Percentiles rank a stretch among this genome's conserved stretches.
Evolutionary conservation across 306 rosid genomes (phyloP).

Genomic region (Cajanus cajan): DNA sequence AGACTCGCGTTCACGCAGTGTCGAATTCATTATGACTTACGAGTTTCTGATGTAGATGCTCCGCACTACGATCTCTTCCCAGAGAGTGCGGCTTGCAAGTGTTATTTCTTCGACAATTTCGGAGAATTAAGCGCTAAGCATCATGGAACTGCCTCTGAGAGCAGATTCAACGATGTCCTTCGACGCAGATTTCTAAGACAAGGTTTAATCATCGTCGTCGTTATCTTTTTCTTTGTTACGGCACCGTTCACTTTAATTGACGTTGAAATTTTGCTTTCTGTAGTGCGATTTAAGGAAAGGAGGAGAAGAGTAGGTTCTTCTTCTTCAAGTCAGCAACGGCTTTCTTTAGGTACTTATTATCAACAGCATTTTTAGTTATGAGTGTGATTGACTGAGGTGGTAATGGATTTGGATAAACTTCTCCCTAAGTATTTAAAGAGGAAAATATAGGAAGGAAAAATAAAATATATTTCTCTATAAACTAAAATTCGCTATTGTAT

Average conservation of each 20-base stretch:
- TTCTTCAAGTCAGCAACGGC: conserved; percentile 44
- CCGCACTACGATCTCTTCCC: conserved; percentile 72
- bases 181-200: conserved; percentile 92
- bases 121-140: conserved; percentile 50
- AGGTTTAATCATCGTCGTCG: conserved; percentile 40
- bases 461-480: no score
- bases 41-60: conserved; percentile 49
- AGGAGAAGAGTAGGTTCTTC: conserved; percentile 46
- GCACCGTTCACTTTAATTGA: neutral
- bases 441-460: no score
- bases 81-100: conserved; percentile 77
- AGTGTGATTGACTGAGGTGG: no score
- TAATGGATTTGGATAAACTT: no score
- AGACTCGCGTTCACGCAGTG: neutral
- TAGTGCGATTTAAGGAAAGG: conserved; percentile 74
- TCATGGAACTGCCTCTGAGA: conserved; percentile 40
- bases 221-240: neutral
- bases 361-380: neutral
- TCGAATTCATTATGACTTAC: neutral
- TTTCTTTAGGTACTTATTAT: conserved; percentile 47
- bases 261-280: conserved; percentile 20
- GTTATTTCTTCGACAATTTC: conserved; percentile 74
- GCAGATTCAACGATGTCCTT: conserved; percentile 76
- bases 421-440: no score
- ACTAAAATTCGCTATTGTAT: no score